Conservation (phyloP, 2,329 filamentous ascomycete genomes). For the Orbilia brochopaga region DNA sequence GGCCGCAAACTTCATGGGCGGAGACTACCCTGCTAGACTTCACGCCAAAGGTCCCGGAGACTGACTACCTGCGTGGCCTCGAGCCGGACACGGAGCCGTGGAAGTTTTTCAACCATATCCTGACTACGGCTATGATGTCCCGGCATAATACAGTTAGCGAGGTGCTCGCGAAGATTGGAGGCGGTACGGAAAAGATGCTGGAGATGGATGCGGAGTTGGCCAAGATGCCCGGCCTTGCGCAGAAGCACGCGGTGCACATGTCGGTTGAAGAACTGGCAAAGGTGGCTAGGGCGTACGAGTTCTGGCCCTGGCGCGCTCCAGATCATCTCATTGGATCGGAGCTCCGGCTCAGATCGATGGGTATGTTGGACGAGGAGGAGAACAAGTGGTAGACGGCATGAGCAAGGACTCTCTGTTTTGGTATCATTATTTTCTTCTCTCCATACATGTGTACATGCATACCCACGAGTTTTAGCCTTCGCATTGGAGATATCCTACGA, state of each 20-base stretch:
- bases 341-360: slow-evolving; percentile 17
- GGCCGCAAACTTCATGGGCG: slow-evolving; percentile 22
- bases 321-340: slow-evolving; percentile 37
- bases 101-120: slow-evolving; percentile 42
- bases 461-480: neutral
- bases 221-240: slow-evolving; percentile 18
- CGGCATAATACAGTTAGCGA: slow-evolving; percentile 21
- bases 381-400: slow-evolving; percentile 3
- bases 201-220: slow-evolving; percentile 31
- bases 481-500: no score
- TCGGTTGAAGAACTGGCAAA: slow-evolving; percentile 23
- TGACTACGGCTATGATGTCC: slow-evolving; percentile 31
- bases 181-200: slow-evolving; percentile 31
- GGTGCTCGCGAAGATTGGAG: slow-evolving; percentile 32
- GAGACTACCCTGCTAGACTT: slow-evolving; percentile 29
- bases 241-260: slow-evolving; percentile 29
- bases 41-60: slow-evolving; percentile 21
- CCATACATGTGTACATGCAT: neutral
- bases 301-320: slow-evolving; percentile 42
- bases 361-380: slow-evolving; percentile 40
- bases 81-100: slow-evolving; percentile 36
- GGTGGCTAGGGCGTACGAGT: slow-evolving; percentile 36
- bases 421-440: neutral
- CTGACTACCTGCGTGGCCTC: slow-evolving; percentile 23
- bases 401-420: no score